Conservation (phyloP, 352 stramenopile species). For the Globisporangium irregulare region DNA sequence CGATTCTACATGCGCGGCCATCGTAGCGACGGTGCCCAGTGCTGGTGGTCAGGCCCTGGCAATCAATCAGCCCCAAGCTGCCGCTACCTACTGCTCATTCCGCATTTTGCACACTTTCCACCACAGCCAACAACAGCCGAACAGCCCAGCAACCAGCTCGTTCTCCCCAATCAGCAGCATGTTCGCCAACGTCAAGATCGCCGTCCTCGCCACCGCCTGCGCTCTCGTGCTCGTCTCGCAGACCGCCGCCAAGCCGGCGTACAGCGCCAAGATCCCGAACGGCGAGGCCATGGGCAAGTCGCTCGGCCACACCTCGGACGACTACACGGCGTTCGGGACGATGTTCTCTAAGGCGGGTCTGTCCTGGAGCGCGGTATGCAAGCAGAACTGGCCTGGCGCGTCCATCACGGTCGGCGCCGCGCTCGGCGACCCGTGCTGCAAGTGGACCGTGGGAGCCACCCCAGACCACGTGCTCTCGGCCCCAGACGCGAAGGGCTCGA, state of each 20-base stretch:
- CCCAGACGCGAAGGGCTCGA: conserved; percentile 29
- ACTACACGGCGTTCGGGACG: conserved; percentile 47
- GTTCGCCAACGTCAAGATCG: conserved; percentile 13
- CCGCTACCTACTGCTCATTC: conserved; percentile 12
- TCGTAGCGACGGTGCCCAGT: not conserved
- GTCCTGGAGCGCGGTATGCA: conserved; percentile 38
- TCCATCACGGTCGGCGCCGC: conserved; percentile 37
- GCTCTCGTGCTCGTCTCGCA: conserved; percentile 6
- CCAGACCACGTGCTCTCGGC: conserved; percentile 37
- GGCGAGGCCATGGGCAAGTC: conserved; percentile 37
- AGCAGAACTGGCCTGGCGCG: conserved; percentile 37
- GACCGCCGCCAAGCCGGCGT: conserved; percentile 3
- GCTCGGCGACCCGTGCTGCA: conserved; percentile 59
- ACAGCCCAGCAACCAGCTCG: not conserved
- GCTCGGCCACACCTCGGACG: conserved; percentile 31
- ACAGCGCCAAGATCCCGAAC: conserved; percentile 38
- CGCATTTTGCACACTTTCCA: conserved; percentile 2
- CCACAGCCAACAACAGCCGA: not conserved
- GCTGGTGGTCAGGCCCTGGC: not conserved
- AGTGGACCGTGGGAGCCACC: conserved; percentile 31
- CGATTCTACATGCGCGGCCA: conserved; percentile 1
- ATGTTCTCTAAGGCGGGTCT: conserved; percentile 36
- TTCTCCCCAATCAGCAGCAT: conserved; percentile 5
- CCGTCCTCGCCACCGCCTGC: conserved; percentile 6
- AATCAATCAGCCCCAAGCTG: not conserved